Conservation (phyloP, 345 rosid genomes). For the Schrenkiella parvula region DNA sequence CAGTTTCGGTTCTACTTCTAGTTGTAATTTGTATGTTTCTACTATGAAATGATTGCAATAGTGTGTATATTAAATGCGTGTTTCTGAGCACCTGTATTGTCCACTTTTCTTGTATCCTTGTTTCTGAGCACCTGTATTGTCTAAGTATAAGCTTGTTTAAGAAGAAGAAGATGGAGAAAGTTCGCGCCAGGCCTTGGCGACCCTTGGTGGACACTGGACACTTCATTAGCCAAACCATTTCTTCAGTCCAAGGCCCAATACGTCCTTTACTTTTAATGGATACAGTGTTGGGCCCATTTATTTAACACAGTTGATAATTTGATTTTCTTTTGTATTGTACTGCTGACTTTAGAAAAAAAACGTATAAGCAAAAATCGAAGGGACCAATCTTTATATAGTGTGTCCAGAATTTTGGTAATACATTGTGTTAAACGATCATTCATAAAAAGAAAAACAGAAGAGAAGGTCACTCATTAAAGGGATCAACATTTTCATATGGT, state of each 20-base stretch:
- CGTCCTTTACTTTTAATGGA: neutral
- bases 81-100: neutral
- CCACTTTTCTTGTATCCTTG: neutral
- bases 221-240: neutral
- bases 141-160: too few relatives aligned
- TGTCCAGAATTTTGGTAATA: neutral
- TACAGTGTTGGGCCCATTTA: neutral
- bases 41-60: neutral
- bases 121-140: too few relatives aligned
- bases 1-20: neutral
- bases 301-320: too few relatives aligned
- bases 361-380: too few relatives aligned
- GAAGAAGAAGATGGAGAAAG: neutral
- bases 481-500: neutral
- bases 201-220: slow-evolving; percentile 8
- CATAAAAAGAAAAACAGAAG: neutral
- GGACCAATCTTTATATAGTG: neutral
- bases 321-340: too few relatives aligned
- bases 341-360: too few relatives aligned
- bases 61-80: too few relatives aligned
- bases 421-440: neutral
- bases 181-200: neutral
- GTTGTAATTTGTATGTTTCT: neutral
- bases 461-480: neutral
- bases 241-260: neutral